Conservation (phyloP, 345 rosid species). For the Salix exigua region DNA sequence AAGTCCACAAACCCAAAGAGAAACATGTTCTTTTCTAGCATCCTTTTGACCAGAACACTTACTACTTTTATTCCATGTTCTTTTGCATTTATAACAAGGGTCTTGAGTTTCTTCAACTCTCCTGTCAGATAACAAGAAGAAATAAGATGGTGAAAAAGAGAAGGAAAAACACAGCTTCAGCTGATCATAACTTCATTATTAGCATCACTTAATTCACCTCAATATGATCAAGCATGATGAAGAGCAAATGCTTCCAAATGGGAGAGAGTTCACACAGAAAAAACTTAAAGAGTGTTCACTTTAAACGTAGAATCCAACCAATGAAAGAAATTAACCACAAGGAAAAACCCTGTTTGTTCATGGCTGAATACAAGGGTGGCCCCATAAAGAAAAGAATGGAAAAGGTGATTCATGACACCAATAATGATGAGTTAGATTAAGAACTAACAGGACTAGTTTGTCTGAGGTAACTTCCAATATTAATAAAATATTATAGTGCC, state of each 20-base stretch:
- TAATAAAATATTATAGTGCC: background rate
- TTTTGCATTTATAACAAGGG: conserved; percentile 56
- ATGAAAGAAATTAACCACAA: background rate
- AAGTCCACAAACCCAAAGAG: conserved; percentile 68
- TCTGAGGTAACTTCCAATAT: background rate
- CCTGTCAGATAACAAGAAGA: conserved; percentile 37
- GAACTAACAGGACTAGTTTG: background rate
- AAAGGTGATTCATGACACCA: background rate
- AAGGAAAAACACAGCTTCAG: background rate
- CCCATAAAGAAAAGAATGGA: background rate
- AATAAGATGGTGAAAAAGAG: background rate
- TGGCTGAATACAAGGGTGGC: background rate
- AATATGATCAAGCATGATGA: too few species aligned
- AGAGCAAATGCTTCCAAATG: background rate
- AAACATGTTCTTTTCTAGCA: conserved; percentile 64
- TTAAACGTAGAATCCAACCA: background rate
- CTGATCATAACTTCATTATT: background rate
- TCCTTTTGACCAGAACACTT: conserved; percentile 48
- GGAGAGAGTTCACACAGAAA: background rate
- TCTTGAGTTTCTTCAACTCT: conserved; percentile 64
- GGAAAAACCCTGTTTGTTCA: background rate
- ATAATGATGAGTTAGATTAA: background rate
- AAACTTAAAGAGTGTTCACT: background rate
- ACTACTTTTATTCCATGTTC: conserved; percentile 43
- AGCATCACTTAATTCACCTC: background rate